Evolutionary conservation across 345 rosid genomes (phyloP).

Genomic region (Linum tenue): DNA sequence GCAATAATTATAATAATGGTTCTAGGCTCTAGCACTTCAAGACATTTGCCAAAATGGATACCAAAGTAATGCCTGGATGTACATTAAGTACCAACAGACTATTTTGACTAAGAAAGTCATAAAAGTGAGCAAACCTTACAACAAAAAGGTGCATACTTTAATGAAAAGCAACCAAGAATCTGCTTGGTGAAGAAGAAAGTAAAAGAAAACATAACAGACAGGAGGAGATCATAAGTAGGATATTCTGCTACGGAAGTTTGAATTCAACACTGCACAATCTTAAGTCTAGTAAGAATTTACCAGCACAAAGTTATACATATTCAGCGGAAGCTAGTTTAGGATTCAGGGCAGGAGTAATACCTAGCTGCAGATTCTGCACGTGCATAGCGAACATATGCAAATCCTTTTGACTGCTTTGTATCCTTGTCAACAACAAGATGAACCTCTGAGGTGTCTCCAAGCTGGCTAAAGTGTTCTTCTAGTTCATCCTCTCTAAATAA

Average conservation of each 20-base stretch:
- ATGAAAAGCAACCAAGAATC: background rate
- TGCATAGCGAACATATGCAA: conserved; percentile 61
- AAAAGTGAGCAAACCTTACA: background rate
- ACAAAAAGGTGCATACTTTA: background rate
- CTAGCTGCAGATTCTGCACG: conserved; percentile 66
- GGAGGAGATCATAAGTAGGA: background rate
- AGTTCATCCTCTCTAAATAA: conserved; percentile 76
- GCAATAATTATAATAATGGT: background rate
- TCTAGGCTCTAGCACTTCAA: background rate
- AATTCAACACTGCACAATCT: background rate
- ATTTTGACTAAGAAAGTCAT: background rate
- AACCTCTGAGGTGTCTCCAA: conserved; percentile 60
- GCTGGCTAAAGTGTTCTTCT: conserved; percentile 53
- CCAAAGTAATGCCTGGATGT: background rate
- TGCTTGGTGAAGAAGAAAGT: background rate
- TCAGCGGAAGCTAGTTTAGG: background rate
- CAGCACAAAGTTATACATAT: no score
- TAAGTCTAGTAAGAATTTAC: background rate
- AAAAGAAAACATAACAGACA: background rate
- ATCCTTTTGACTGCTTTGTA: conserved; percentile 83
- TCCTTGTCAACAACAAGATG: conserved; percentile 83
- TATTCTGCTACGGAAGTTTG: no score
- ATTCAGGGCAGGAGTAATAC: conserved; percentile 28
- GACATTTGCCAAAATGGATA: background rate
- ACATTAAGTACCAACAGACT: background rate